Evolutionary conservation across 345 rosid species (phyloP), one percentile per base, ranked within the genome.

Genomic region (Litchi chinensis): DNA sequence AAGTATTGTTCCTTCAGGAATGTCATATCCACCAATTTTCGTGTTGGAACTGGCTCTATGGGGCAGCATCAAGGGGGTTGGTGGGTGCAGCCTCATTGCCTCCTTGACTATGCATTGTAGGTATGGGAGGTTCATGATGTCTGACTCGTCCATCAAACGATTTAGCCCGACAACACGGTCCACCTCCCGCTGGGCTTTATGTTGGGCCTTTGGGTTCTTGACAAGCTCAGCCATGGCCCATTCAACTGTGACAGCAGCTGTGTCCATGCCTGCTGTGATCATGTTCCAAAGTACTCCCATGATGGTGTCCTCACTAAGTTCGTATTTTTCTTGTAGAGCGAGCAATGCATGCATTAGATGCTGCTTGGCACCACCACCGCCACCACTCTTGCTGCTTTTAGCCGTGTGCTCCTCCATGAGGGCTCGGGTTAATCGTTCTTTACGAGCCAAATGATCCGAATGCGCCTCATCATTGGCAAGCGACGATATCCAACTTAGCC

Each of bases 161-260:
- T 72, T 16, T 1, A 19, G 28, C 56, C 85, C 85, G 9, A 83
- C 12, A 3, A 80, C 50, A 0, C 28, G 32, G 28, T 77, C 81
- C 16, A 83, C 50, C n/a, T 83, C 83, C 37, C 77, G 66, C 46
- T 77, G 86, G 19, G 81, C 83, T 78, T 83, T 83, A 2, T 37
- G 76, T 46, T 83, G 83, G 10, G 64, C 79, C n/a, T 70, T 22
- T 10, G 83, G 86, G 70, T 80, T 80, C 71, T 54, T 82, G 48
- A 88, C 82, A 70, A 88, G 62, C 76, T 85, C 87, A 3, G 88
- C 86, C 85, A 86, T 85, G 4, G 87, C 87, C 91, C 91, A 88
- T 79, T 85, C 91, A 11, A 78, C 81, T 41, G 82, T 44, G 52
- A 86, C 81, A 0, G 85, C 82, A 7, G 82, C 77, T 28, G 93